Base-by-base conservation (phyloP, 768 basidiomycete genomes). In the Lentinula lateritia region DNA sequence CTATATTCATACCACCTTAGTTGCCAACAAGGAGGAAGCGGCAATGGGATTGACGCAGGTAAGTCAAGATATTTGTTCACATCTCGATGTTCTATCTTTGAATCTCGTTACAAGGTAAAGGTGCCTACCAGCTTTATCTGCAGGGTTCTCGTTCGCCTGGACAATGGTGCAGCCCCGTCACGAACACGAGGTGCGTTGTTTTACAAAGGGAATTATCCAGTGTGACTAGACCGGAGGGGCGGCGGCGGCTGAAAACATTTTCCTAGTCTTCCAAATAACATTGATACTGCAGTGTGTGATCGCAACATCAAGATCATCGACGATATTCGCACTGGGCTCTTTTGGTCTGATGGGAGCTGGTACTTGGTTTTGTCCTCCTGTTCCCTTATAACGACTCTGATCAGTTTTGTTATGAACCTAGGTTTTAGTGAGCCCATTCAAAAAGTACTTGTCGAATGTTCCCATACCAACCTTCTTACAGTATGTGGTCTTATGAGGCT, bases 271-370 rank as follows among this genome's bases (percentile, higher is more conserved):
- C 70, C 70, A 1, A 15, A n/a, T 0, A 46, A 62, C 38, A 52
- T 71, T 10, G 66, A 69, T 46, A 61, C 57, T 10, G 62, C 70
- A 13, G 68, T 62, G 1, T 71, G 70, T 42, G 68, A 67, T 58
- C n/a, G 35, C 28, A 46, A 42, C 6, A 64, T 71, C 16, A 69
- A 66, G 45, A 52, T 71, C 1, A 63, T 62, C 10, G 62, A 69
- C 41, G 66, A 58, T 58, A 38, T 70, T 15, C 66, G 69, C 42
- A 28, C 50, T 9, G 23, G 41, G 9, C 38, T 65, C n/a, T 67
- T 64, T 34, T 70, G 68, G 69, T 32, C 0, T 23, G 58, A 60
- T 16, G 69, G 69, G 15, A 9, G 61, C 12, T 70, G 69, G 69
- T 69, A 65, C 60, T 18, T 52, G 16, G 7, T 18, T 16, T 5